Base-by-base conservation (phyloP, 192 early-diverging fungal species). In the Backusella macrospora region DNA sequence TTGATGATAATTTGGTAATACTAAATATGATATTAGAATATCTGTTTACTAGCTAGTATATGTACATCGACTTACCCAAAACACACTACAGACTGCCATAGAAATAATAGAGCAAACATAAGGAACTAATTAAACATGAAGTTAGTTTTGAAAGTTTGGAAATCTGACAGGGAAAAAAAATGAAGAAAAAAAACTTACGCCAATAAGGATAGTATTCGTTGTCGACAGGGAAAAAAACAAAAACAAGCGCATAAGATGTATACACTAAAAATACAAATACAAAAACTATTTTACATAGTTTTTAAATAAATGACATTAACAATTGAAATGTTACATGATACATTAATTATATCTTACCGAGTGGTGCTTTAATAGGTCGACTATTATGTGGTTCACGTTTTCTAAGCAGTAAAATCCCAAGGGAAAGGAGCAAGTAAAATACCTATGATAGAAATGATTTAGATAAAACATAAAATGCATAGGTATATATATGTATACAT, bases 201-300 rank as follows among this genome's bases (percentile, higher is more conserved):
- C 65, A 79, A 46, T 79, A 79, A 8, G 78, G 73, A 46, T 79
- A 79, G 21, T 70, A 70, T 63, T 46, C 39, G 18, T 74, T 78
- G 10, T 62, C 62, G 8, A 72, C 70, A n/a, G 78, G 78, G 4
- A 79, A 49, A 29, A 74, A 75, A 16, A 79, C 78, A 79, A 79
- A 79, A 4, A 74, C 16, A 43, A 79, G 26, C 0, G 73, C 68
- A 29, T 75, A 79, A 23, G 71, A 34, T 37, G 69, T 70, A 14
- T 75, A 71, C 3, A 40, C 9, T 14, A 79, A 48, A 47, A 79
- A 79, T 6, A 79, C 34, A 1, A 74, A 37, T 8, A 74, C 78
- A 9, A 63, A 66, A n/a, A 55, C 75, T 76, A 64, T 23, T 38
- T 34, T 7, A 40, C 47, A 10, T n/a, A 39, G 7, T 26, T 9